Evolutionary conservation across 768 basidiomycete species (phyloP).

Genomic region (Pleurotus djamor): DNA sequence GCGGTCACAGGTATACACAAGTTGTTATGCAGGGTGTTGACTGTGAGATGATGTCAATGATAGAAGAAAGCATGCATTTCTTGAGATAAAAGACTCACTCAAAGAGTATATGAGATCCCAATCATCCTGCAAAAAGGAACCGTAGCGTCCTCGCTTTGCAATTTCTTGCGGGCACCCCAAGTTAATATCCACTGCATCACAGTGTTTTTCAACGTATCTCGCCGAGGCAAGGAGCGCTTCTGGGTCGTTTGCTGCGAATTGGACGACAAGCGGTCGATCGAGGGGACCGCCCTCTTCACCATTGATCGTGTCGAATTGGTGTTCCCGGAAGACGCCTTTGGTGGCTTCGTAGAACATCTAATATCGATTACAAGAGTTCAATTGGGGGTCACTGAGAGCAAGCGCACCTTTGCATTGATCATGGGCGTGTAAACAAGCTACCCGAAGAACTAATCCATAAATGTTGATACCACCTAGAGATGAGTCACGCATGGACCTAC

Average conservation of each 20-base stretch:
- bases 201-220: slow-evolving; percentile 67
- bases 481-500: slow-evolving; percentile 31
- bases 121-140: slow-evolving; percentile 90
- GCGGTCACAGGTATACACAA: slow-evolving; percentile 93
- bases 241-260: slow-evolving; percentile 93
- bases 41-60: slow-evolving; percentile 33
- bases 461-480: not conserved
- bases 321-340: slow-evolving; percentile 55
- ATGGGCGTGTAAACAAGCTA: slow-evolving; percentile 95
- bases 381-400: not conserved
- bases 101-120: slow-evolving; percentile 87
- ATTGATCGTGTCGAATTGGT: slow-evolving; percentile 63
- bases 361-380: not conserved
- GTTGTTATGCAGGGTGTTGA: slow-evolving; percentile 82
- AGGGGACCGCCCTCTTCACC: slow-evolving; percentile 82
- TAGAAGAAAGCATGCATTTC: not conserved
- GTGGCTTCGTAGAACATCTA: slow-evolving; percentile 62
- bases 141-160: slow-evolving; percentile 83
- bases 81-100: slow-evolving; percentile 41
- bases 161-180: slow-evolving; percentile 96
- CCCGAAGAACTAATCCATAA: not conserved
- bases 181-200: slow-evolving; percentile 95
- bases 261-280: slow-evolving; percentile 86
- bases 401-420: slow-evolving; percentile 86
- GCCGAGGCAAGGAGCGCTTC: slow-evolving; percentile 79